Evolutionary conservation across 768 basidiomycete species (phyloP), one percentile per base, ranked within the genome.

Genomic region (Austroboletus eburneus): DNA sequence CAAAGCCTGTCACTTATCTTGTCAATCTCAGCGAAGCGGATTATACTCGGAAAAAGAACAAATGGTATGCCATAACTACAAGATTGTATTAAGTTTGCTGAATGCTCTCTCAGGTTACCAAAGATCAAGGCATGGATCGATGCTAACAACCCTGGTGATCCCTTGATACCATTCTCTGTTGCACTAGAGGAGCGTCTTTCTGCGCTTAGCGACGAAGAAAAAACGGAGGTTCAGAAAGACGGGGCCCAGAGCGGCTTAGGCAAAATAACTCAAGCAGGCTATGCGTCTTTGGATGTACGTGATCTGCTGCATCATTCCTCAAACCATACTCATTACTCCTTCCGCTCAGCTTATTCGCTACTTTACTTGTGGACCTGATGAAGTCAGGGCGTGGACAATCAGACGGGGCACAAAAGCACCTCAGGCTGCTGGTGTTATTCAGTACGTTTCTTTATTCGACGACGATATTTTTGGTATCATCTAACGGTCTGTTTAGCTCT

Each of bases 41-140:
- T 65, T 99, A 89, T 59, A 70, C 90, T 49, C 85, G 96, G 54
- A 98, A 97, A 71, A 98, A 97, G 82, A 98, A 97, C 75, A 98
- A 97, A 76, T 98, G 96, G 94, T 87, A 48, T 35, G 34, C 29
- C 17, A 17, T 16, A 36, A 14, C 18, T 13, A 24, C 22, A 5
- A 3, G 39, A 17, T 29, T 39, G 33, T 20, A 22, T 4, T 3
- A 16, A 9, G 22, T 37, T 38, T 35, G 39, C 45, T 14, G 14
- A 46, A 23, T 21, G 27, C 20, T 17, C n/a, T n/a, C 17, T 7
- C 46, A 90, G 87, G 90, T 71, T 98, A 25, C 79, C 93, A 17
- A 96, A 95, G 73, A 98, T 98, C 76, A 97, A 97, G 66, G 87
- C 70, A 23, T 99, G 96, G 96, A 95, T 99, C 61, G 94, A 97